Percentiles rank a stretch among this genome's conserved stretches.
Conservation (phyloP, 2,329 filamentous ascomycete species). For the Aspergillus sp. region DNA sequence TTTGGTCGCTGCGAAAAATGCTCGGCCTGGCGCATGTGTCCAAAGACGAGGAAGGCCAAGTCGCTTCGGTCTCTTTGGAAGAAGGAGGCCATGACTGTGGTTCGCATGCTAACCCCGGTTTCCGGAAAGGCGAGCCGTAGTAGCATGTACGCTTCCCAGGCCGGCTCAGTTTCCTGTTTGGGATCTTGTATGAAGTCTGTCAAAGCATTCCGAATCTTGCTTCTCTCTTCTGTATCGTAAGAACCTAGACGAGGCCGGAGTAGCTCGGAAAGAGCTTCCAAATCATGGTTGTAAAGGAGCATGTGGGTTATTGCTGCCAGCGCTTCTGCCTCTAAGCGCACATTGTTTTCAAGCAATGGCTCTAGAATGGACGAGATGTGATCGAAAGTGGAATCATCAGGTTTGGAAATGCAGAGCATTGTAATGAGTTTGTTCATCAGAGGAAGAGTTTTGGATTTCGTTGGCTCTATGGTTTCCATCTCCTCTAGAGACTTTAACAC, state of each 20-base stretch:
- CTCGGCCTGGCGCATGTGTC: slow-evolving; percentile 83
- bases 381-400: slow-evolving; percentile 62
- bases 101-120: slow-evolving; percentile 64
- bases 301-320: slow-evolving; percentile 70
- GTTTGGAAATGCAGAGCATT: slow-evolving; percentile 59
- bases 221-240: slow-evolving; percentile 58
- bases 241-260: slow-evolving; percentile 64
- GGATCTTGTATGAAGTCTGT: slow-evolving; percentile 66
- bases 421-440: slow-evolving; percentile 71
- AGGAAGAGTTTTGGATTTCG: slow-evolving; percentile 59
- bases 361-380: slow-evolving; percentile 72
- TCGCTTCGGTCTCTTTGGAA: slow-evolving; percentile 75
- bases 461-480: slow-evolving; percentile 51
- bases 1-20: slow-evolving; percentile 65
- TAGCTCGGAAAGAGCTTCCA: slow-evolving; percentile 76
- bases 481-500: slow-evolving; percentile 55
- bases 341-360: slow-evolving; percentile 68
- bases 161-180: slow-evolving; percentile 59
- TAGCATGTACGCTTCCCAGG: slow-evolving; percentile 63
- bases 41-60: slow-evolving; percentile 83
- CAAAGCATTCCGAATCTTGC: slow-evolving; percentile 64
- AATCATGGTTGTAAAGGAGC: slow-evolving; percentile 74
- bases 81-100: slow-evolving; percentile 76
- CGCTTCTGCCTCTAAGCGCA: slow-evolving; percentile 70
- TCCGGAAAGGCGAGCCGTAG: slow-evolving; percentile 59